Conservation (phyloP, 2,329 filamentous ascomycete species). For the Ophiostoma pallidulum region DNA sequence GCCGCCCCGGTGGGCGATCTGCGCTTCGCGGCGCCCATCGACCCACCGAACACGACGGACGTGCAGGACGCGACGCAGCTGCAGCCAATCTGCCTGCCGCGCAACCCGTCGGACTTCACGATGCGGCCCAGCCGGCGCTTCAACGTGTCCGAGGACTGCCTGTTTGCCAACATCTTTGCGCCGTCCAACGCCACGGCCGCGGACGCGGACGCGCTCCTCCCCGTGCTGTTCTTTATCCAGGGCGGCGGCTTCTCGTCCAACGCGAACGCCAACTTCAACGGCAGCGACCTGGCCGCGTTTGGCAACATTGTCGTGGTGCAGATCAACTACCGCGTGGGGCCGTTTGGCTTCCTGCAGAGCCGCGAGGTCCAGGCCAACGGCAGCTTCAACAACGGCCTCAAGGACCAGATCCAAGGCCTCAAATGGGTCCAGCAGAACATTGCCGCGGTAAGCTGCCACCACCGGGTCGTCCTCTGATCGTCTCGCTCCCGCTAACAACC, state of each 20-base stretch:
- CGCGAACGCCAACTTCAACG: conserved; percentile 43
- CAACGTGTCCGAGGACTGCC: conserved; percentile 52
- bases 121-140: conserved; percentile 21
- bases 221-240: conserved; percentile 30
- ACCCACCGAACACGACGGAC: conserved; percentile 40
- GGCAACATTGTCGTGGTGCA: conserved; percentile 48
- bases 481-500: neutral
- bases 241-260: conserved; percentile 45
- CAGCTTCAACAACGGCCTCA: conserved; percentile 37
- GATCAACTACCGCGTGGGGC: conserved; percentile 68
- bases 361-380: conserved; percentile 49
- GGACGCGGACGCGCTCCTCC: conserved; percentile 35
- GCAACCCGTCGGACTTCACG: conserved; percentile 17
- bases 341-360: conserved; percentile 61
- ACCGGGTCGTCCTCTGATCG: too few species aligned
- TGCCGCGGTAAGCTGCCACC: conserved; percentile 12
- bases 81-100: conserved; percentile 22
- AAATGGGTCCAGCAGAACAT: conserved; percentile 62
- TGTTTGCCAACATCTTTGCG: conserved; percentile 57
- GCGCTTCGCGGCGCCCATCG: conserved; percentile 58
- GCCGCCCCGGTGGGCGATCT: conserved; percentile 55
- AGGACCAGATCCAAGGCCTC: conserved; percentile 58
- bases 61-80: conserved; percentile 42
- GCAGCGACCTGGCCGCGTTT: conserved; percentile 44
- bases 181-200: conserved; percentile 40